Conservation (phyloP, 2,329 filamentous ascomycete species). For the Cladobotryum protrusum region DNA sequence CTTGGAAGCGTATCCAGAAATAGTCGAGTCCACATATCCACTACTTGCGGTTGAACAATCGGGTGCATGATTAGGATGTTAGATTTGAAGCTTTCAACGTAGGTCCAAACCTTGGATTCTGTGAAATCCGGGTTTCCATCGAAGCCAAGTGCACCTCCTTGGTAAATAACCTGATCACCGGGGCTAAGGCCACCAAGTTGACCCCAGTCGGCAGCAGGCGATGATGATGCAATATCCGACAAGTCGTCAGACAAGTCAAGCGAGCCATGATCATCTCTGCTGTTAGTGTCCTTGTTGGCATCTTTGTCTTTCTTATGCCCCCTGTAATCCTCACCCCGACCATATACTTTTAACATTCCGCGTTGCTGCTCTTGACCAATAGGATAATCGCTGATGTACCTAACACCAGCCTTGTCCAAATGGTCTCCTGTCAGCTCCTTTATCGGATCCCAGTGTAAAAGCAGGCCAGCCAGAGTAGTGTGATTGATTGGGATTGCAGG, state of each 20-base stretch:
- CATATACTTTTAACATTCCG: slow-evolving; percentile 68
- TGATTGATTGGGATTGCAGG: slow-evolving; percentile 77
- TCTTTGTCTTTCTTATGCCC: slow-evolving; percentile 35
- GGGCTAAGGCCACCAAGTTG: slow-evolving; percentile 48
- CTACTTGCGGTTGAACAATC: slow-evolving; percentile 48
- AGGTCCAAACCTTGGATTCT: slow-evolving; percentile 42
- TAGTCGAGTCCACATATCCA: slow-evolving; percentile 46
- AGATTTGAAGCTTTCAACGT: slow-evolving; percentile 52
- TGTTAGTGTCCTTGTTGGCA: neutral
- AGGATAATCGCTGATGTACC: slow-evolving; percentile 63
- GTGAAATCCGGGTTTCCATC: slow-evolving; percentile 52
- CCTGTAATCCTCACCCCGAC: slow-evolving; percentile 64
- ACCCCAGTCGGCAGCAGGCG: slow-evolving; percentile 53
- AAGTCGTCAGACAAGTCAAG: slow-evolving; percentile 42
- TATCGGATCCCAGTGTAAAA: slow-evolving; percentile 69
- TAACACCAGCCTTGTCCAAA: slow-evolving; percentile 43
- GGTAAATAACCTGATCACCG: slow-evolving; percentile 34
- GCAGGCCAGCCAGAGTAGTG: slow-evolving; percentile 79
- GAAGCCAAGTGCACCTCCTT: slow-evolving; percentile 30
- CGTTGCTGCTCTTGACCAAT: slow-evolving; percentile 68
- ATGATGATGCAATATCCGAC: slow-evolving; percentile 48
- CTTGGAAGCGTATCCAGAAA: slow-evolving; percentile 45
- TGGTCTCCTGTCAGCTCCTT: slow-evolving; percentile 52
- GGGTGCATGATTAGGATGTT: slow-evolving; percentile 62
- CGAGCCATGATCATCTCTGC: slow-evolving; percentile 28